phyloP scores from a whole-genome alignment of 2,329 filamentous ascomycete genomes.

The Pezicula rhizophila region DNA sequence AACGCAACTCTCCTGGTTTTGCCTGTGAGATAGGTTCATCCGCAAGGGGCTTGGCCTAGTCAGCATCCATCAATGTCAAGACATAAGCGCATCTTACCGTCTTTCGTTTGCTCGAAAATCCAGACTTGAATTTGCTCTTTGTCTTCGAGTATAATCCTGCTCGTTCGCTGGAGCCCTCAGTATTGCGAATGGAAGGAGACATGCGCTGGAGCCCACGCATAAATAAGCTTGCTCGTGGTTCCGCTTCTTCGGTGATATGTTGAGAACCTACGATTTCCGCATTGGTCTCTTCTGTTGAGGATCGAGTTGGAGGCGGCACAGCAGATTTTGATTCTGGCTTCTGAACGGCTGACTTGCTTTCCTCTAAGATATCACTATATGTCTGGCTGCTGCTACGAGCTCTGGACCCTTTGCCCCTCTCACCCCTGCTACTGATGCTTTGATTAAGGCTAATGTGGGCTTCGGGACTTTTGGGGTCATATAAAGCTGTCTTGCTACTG shows the following conservation, averaged over 20 bases:
- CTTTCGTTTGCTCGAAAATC: not conserved
- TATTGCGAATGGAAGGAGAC: not conserved
- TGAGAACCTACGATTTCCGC: not conserved
- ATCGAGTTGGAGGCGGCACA: not conserved
- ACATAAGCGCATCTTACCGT: not conserved
- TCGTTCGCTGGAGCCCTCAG: not conserved
- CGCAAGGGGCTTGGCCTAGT: not conserved
- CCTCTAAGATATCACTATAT: not conserved
- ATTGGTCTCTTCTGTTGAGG: not conserved
- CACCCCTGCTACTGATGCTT: not conserved
- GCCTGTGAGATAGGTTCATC: slow-evolving; percentile 1
- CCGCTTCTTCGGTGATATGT: not conserved
- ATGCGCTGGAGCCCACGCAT: not conserved
- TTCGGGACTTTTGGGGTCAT: not conserved
- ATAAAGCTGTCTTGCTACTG: not conserved
- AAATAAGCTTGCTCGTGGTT: not conserved
- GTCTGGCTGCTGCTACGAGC: not conserved
- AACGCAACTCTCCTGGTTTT: slow-evolving; percentile 2
- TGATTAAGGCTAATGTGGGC: not conserved
- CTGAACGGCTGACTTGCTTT: too few species aligned
- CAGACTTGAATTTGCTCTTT: not conserved
- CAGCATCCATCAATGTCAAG: not conserved
- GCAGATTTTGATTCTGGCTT: not conserved
- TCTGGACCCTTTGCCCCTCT: not conserved
- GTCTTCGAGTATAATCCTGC: not conserved